These are phyloP conservation scores for Cymbomonas tetramitiformis DNA, from an alignment of 139 green algal species.

Conservation along the genomic window DNA sequence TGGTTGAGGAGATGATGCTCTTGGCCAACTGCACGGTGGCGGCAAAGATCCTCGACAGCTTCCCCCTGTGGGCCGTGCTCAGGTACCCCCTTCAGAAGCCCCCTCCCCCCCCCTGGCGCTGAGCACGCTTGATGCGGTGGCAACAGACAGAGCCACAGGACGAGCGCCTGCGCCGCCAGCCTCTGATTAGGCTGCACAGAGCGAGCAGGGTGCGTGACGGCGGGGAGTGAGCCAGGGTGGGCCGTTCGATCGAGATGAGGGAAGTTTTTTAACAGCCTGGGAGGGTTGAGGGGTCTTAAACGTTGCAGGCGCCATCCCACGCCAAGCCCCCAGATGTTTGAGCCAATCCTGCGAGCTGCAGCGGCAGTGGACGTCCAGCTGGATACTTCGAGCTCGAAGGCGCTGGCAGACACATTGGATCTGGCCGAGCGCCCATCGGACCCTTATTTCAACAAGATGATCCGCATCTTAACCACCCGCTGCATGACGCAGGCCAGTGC, in stretches of 20 bases:
- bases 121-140: too few species aligned
- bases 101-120: too few species aligned
- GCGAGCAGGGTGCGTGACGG: too few species aligned
- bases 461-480: conserved; percentile 89
- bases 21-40: conserved; percentile 81
- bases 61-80: conserved; percentile 26
- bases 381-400: conserved; percentile 20
- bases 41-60: conserved; percentile 49
- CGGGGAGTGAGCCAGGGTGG: too few species aligned
- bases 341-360: conserved; percentile 28
- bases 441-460: conserved; percentile 91
- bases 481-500: conserved; percentile 96
- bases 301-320: conserved; percentile 33
- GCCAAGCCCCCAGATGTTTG: conserved; percentile 34
- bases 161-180: too few species aligned
- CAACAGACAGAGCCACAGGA: too few species aligned
- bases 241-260: too few species aligned
- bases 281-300: too few species aligned
- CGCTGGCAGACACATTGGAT: conserved; percentile 41
- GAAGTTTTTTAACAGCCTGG: too few species aligned
- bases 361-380: conserved; percentile 24
- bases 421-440: conserved; percentile 48
- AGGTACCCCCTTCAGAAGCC: too few species aligned
- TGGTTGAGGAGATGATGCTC: conserved; percentile 99
- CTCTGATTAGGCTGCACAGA: too few species aligned